phyloP scores from a whole-genome alignment of 108 stramenopile genomes.

The Nitzschia sp. region DNA sequence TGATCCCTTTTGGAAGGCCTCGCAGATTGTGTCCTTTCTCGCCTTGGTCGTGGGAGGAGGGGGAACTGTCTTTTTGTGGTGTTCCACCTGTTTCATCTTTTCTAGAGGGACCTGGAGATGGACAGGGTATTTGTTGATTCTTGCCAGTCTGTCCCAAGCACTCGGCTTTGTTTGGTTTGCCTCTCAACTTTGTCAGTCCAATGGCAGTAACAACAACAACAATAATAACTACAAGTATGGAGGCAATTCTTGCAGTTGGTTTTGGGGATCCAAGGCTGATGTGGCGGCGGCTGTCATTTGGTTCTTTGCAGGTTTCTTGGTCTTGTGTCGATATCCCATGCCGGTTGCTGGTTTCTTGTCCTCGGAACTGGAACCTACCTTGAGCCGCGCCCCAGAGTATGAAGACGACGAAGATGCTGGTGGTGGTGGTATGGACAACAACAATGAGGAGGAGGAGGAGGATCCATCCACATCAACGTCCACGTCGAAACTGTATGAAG shows the following conservation, averaged over 20 bases:
- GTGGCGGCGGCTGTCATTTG: constrained; percentile 50
- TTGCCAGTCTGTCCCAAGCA: constrained; percentile 50
- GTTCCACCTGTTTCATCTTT: constrained; percentile 57
- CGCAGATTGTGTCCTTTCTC: constrained; percentile 52
- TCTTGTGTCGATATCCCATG: constrained; percentile 54
- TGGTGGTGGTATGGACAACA: too few species aligned
- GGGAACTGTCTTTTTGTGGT: constrained; percentile 68
- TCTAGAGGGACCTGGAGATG: constrained; percentile 59
- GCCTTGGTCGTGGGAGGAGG: constrained; percentile 67
- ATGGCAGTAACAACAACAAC: too few species aligned
- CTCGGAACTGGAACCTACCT: too few species aligned
- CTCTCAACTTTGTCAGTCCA: constrained; percentile 44
- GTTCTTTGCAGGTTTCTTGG: constrained; percentile 38
- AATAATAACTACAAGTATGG: neutral
- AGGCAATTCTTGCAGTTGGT: constrained; percentile 48
- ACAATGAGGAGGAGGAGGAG: too few species aligned
- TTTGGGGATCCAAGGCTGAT: constrained; percentile 58
- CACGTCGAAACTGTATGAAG: too few species aligned
- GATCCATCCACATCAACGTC: too few species aligned
- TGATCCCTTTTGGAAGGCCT: constrained; percentile 51
- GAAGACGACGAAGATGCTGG: too few species aligned
- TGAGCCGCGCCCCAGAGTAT: too few species aligned
- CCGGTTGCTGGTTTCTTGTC: neutral
- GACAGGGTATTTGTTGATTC: constrained; percentile 60
- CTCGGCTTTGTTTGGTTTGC: constrained; percentile 60